Percentiles rank a stretch among this genome's conserved stretches.
Conservation (phyloP, 805 yeast genomes). For the Saccharomycopsis schoenii region DNA sequence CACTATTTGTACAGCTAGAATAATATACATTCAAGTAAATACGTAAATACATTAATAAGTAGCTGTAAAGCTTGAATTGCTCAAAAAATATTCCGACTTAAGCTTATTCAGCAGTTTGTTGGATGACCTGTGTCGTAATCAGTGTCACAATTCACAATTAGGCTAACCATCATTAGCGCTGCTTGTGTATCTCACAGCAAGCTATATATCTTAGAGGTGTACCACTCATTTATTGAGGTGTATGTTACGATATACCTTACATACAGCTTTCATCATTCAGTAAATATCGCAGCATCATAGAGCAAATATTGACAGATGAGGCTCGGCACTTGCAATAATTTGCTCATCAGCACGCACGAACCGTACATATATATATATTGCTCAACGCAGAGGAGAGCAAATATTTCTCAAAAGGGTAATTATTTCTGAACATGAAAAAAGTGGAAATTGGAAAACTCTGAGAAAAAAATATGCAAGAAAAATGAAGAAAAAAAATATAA, state of each 20-base stretch:
- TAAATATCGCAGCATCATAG: neutral
- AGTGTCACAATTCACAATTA: too few relatives aligned
- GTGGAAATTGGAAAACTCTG: neutral
- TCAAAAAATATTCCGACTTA: too few relatives aligned
- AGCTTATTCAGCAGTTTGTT: too few relatives aligned
- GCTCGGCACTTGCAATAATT: neutral
- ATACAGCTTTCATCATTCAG: neutral
- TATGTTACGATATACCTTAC: neutral
- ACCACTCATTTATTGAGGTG: neutral
- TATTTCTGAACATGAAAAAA: neutral
- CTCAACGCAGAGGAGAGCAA: neutral
- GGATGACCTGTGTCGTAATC: too few relatives aligned
- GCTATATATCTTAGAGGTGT: too few relatives aligned
- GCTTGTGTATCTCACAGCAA: too few relatives aligned
- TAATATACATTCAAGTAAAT: too few relatives aligned
- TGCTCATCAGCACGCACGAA: neutral
- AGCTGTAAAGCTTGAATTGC: too few relatives aligned
- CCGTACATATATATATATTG: neutral
- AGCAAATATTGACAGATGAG: neutral
- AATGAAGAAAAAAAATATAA: neutral
- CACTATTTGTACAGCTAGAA: too few relatives aligned
- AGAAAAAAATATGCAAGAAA: neutral
- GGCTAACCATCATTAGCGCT: too few relatives aligned
- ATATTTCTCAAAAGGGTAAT: slow-evolving; percentile 1
- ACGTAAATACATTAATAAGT: too few relatives aligned